Conservation (phyloP, 1,284 basidiomycete genomes). For the Singerocomus rubriflavus region DNA sequence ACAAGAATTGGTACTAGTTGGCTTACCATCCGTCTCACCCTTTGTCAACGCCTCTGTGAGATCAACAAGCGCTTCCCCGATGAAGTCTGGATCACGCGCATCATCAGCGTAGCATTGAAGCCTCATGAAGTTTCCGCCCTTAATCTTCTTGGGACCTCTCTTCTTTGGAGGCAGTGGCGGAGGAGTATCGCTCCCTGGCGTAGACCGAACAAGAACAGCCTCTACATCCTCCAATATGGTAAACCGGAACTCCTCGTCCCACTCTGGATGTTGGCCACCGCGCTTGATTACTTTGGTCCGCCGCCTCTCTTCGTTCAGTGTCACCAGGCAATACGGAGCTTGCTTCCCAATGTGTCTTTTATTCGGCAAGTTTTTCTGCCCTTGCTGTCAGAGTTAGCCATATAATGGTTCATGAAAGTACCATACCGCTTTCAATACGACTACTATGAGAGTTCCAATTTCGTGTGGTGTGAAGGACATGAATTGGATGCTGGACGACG, state of each 20-base stretch:
- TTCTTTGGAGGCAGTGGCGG: constrained; percentile 62
- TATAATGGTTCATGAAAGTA: constrained; percentile 12
- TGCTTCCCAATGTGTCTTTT: constrained; percentile 96
- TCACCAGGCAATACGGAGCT: constrained; percentile 89
- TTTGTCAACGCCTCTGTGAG: constrained; percentile 88
- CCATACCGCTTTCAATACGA: constrained; percentile 93
- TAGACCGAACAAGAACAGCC: constrained; percentile 54
- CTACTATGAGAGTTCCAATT: constrained; percentile 93
- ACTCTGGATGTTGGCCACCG: constrained; percentile 96
- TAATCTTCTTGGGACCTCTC: constrained; percentile 54
- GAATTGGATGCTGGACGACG: constrained; percentile 11
- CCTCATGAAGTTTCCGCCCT: constrained; percentile 76
- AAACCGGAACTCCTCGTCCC: constrained; percentile 98
- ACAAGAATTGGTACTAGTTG: background rate
- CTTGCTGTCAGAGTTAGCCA: constrained; percentile 18
- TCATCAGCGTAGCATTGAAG: constrained; percentile 95
- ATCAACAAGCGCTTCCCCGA: constrained; percentile 88
- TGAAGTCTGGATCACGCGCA: constrained; percentile 90
- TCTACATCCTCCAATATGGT: constrained; percentile 81
- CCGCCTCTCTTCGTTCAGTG: constrained; percentile 76
- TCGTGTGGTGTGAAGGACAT: constrained; percentile 64
- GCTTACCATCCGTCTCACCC: constrained; percentile 94
- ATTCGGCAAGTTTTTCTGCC: constrained; percentile 87
- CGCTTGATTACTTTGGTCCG: constrained; percentile 91
- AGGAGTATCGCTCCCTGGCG: constrained; percentile 50